A percentile compares a stretch with the other conserved stretches of the same genome.
Evolutionary conservation across 441 rosid genomes (phyloP).

Genomic region (Bocquillonia castaneifolia): DNA sequence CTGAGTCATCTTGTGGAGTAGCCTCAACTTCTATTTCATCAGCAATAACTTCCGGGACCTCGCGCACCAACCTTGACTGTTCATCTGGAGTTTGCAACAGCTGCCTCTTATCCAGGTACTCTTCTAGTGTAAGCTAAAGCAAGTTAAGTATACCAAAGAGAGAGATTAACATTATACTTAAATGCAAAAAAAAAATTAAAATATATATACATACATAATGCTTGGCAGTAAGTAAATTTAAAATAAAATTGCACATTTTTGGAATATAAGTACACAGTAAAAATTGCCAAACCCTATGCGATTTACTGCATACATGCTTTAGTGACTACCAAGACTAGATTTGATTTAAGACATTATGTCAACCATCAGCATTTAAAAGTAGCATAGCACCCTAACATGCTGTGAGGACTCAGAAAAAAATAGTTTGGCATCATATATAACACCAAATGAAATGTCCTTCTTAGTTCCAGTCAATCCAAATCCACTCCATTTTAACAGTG

Average conservation of each 20-base stretch:
- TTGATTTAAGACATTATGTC: neutral
- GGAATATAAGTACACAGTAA: neutral
- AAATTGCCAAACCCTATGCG: neutral
- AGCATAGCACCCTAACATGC: neutral
- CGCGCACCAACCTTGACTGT: slow-evolving; percentile 49
- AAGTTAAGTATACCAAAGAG: slow-evolving; percentile 49
- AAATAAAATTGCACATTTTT: too few species aligned
- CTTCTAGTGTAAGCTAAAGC: slow-evolving; percentile 46
- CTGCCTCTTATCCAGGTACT: slow-evolving; percentile 69
- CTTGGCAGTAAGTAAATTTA: neutral
- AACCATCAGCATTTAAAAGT: neutral
- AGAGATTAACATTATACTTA: neutral
- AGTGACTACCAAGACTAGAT: neutral
- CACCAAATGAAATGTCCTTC: neutral
- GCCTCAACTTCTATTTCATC: slow-evolving; percentile 50
- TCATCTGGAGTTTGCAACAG: slow-evolving; percentile 64
- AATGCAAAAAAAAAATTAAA: neutral
- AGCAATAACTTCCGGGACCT: slow-evolving; percentile 62
- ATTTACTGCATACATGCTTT: neutral
- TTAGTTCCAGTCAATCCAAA: neutral
- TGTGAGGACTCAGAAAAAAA: neutral
- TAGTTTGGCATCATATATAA: neutral
- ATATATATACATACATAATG: neutral
- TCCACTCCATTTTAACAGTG: too few species aligned
- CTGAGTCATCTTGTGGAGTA: slow-evolving; percentile 25